Evolutionary conservation across 768 basidiomycete species (phyloP), one percentile per base, ranked within the genome.

Genomic region (Auriscalpium orientale): DNA sequence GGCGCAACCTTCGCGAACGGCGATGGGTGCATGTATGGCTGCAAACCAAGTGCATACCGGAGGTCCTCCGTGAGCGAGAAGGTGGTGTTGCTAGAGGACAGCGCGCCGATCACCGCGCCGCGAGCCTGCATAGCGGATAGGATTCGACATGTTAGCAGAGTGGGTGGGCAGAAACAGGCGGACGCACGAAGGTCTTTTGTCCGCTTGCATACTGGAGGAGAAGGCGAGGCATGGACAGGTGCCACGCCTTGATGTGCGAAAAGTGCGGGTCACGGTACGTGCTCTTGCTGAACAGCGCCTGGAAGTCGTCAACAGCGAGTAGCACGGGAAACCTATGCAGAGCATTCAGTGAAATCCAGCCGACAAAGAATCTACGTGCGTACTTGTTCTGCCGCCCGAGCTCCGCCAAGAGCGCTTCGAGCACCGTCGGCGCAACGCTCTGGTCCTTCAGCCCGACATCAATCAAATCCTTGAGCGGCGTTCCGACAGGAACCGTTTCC

Each of bases 241-340:
- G 87, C 62, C 86, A 89, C 0, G 90, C 75, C 55, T 84, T 80
- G 53, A 95, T 82, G 10, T 73, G 65, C 8, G 74, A 72, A 69
- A 84, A 91, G 45, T 84, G 82, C 12, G 88, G 87, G 55, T 90
- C 84, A 22, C 83, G 80, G 71, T 95, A 95, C 28, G 87, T 81
- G 46, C 70, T 73, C 47, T 74, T 71, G 65, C 79, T 74, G 64
- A 89, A 92, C 22, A 97, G 69, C 0, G 90, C 78, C 67, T 95
- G 94, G 67, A 91, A 83, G 62, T 95, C 93, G 61, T 97, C 94
- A 1, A 95, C 75, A 0, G 92, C 93, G 34, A 95, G 72, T 7
- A 97, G 67, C 2, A 95, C 87, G 0, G 91, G 91, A 63, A 76
- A 73, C 46, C 91, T 93, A 10, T 53, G 20, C 50, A 50, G 47